These are phyloP conservation scores for Penicillium canescens DNA, from an alignment of 495 filamentous ascomycete genomes.

Conservation along the genomic window DNA sequence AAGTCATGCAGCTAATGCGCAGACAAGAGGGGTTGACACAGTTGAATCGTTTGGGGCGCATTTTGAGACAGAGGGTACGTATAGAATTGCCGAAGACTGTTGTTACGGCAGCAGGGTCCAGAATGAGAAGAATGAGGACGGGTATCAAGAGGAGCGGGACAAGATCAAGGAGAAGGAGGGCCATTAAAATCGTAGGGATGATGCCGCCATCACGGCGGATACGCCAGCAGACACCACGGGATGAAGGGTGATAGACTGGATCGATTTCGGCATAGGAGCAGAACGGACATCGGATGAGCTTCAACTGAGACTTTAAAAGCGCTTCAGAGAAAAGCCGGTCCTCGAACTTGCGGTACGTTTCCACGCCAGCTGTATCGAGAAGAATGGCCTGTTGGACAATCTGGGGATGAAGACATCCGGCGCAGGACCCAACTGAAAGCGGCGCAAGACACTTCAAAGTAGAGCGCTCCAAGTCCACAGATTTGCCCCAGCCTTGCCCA, in stretches of 20 bases:
- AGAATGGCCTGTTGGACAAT: constrained; percentile 72
- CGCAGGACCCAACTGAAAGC: constrained; percentile 60
- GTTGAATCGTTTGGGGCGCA: constrained; percentile 66
- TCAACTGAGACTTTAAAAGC: constrained; percentile 67
- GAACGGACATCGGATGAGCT: constrained; percentile 85
- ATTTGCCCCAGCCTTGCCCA: constrained; percentile 88
- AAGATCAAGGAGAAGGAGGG: constrained; percentile 44
- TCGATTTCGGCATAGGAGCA: constrained; percentile 89
- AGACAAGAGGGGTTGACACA: constrained; percentile 69
- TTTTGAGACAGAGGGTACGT: constrained; percentile 61
- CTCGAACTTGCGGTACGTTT: constrained; percentile 71
- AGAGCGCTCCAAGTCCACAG: constrained; percentile 66
- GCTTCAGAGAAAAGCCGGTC: constrained; percentile 71
- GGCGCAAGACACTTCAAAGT: constrained; percentile 81
- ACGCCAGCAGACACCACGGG: constrained; percentile 39
- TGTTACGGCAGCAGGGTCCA: constrained; percentile 37
- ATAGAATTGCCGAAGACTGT: constrained; percentile 54
- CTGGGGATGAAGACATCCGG: constrained; percentile 66
- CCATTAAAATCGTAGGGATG: constrained; percentile 34
- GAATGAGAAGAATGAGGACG: constrained; percentile 43
- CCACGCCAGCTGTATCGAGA: constrained; percentile 64
- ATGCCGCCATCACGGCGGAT: constrained; percentile 52
- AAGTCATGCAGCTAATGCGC: constrained; percentile 76
- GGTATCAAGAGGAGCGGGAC: constrained; percentile 55
- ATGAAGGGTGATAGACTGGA: constrained; percentile 65